Base-by-base conservation (phyloP, 1,284 basidiomycete genomes). In the Pseudozyma tsukubaensis region DNA sequence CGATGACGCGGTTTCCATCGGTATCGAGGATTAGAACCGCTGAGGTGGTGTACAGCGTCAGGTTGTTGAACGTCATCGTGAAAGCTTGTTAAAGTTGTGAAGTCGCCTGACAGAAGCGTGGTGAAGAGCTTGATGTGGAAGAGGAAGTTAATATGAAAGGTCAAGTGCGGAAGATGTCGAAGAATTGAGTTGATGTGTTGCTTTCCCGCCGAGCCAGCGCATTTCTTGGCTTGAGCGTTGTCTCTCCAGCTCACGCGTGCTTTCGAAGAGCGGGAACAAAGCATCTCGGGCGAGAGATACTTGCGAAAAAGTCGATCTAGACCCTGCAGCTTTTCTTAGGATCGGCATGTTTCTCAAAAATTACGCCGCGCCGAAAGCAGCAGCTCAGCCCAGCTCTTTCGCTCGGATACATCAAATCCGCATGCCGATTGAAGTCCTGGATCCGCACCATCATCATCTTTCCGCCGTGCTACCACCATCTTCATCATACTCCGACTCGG, bases 1-100 rank as follows among this genome's bases (percentile, higher is more conserved):
- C 92, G 14, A 99, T 88, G 19, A 99, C 92, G 60, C 96, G 92
- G 85, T 94, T 91, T 16, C 95, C 95, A 78, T 98, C 95, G 37
- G 90, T 88, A 88, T 99, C 97, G 78, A 98, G 90, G 80, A 98
- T 90, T 76, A 99, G 86, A 85, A 99, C 92, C 8, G 65, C 53
- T 29, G 61, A 64, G n/a, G 82, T 83, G 10, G 82, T 78, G 50
- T 84, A 84, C 11, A 84, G 77, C 32, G 83, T 83, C 56, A 84
- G 59, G 64, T 84, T 84, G 63, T 57, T 68, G 55, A 60, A 59
- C 18, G 76, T 75, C 81, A 79, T 81, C 34, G 14, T 44, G n/a
- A 3, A 1, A 12, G 18, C 39, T 18, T 4, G 4, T 24, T 34
- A 7, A 37, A 12, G n/a, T 40, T 11, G 29, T 43, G 16, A 40